Conservation (phyloP, 345 rosid species). For the Eutrema heterophyllum region DNA sequence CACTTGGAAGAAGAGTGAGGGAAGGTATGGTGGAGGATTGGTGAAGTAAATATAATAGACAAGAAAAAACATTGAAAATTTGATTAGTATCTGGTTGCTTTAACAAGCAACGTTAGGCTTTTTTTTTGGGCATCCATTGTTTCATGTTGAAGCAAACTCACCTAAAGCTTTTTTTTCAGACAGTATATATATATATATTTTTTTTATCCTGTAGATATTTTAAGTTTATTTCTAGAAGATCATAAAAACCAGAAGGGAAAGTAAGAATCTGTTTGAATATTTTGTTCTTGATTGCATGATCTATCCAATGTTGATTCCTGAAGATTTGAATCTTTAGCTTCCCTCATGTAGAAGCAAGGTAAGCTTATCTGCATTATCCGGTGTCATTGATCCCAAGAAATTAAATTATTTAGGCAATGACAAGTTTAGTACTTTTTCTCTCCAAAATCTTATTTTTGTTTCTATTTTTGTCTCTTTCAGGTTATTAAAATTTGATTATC, state of each 20-base stretch:
- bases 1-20: conserved; percentile 30
- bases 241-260: conserved; percentile 9
- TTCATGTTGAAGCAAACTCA: conserved; percentile 72
- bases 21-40: conserved; percentile 27
- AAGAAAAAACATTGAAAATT: neutral
- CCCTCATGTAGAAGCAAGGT: conserved; percentile 49
- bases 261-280: conserved; percentile 27
- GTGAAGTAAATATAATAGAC: conserved; percentile 23
- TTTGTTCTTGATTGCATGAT: conserved; percentile 34
- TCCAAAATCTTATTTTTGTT: neutral
- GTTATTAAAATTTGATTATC: neutral
- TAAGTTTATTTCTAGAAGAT: neutral
- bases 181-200: no score
- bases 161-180: conserved; percentile 28
- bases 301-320: conserved; percentile 39
- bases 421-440: neutral
- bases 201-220: neutral
- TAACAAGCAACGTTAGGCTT: conserved; percentile 45
- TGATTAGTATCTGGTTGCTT: conserved; percentile 65
- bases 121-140: conserved; percentile 66
- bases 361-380: conserved; percentile 19
- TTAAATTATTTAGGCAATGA: neutral
- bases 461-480: neutral
- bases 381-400: neutral
- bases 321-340: conserved; percentile 44